phyloP scores from a whole-genome alignment of 805 yeast genomes.

The Kazachstania martiniae region DNA sequence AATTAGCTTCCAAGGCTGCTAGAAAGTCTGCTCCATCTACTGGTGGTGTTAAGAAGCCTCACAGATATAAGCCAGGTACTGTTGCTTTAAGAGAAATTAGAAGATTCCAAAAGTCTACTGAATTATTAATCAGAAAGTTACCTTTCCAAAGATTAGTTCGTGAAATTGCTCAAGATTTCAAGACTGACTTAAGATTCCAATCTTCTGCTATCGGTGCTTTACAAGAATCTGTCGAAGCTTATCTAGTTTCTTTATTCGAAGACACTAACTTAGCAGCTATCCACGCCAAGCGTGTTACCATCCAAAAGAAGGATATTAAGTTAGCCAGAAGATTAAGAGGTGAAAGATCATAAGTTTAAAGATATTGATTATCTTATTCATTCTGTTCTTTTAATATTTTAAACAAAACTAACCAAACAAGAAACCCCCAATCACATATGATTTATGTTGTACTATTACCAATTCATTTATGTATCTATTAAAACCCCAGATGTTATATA shows the following conservation, averaged over 20 bases:
- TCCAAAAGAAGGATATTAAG: slow-evolving; percentile 96
- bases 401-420: too few species aligned
- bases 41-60: slow-evolving; percentile 90
- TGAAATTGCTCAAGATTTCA: slow-evolving; percentile 90
- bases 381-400: not conserved
- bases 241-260: slow-evolving; percentile 89
- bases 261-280: slow-evolving; percentile 97
- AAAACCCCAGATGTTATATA: not conserved
- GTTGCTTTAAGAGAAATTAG: slow-evolving; percentile 94
- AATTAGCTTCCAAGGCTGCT: slow-evolving; percentile 84
- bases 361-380: not conserved
- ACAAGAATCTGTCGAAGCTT: slow-evolving; percentile 98
- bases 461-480: not conserved
- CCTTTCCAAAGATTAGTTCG: slow-evolving; percentile 96
- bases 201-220: slow-evolving; percentile 94
- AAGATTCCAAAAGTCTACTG: slow-evolving; percentile 94
- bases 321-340: slow-evolving; percentile 97
- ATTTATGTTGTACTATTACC: not conserved
- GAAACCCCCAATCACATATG: too few species aligned
- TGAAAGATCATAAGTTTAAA: slow-evolving; percentile 56
- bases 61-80: slow-evolving; percentile 95
- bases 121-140: slow-evolving; percentile 84
- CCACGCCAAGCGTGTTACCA: slow-evolving; percentile 98
- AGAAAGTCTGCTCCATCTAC: slow-evolving; percentile 87
- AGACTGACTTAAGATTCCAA: slow-evolving; percentile 89